Percentiles rank a stretch among this genome's conserved stretches.
Evolutionary conservation across 2,329 filamentous ascomycete genomes (phyloP).

Genomic region (Colletotrichum incanum): DNA sequence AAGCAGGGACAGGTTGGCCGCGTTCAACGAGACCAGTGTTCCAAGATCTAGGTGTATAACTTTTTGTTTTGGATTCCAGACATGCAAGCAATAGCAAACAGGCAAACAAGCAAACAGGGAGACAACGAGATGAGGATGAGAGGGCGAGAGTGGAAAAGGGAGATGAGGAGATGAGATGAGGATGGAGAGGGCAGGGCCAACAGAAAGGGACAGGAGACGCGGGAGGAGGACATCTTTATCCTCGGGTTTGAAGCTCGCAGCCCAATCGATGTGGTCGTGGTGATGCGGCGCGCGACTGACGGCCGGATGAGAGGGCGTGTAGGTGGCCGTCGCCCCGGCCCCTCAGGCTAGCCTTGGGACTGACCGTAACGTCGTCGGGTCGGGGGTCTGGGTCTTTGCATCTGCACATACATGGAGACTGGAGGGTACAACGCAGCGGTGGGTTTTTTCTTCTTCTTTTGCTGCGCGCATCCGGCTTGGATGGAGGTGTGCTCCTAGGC

Average conservation of each 20-base stretch:
- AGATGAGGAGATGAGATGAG: slow-evolving; percentile 23
- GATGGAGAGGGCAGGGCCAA: slow-evolving; percentile 41
- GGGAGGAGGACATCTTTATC: slow-evolving; percentile 44
- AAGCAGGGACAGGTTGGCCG: slow-evolving; percentile 45
- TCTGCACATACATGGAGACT: not conserved
- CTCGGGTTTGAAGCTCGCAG: slow-evolving; percentile 35
- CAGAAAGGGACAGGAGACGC: slow-evolving; percentile 30
- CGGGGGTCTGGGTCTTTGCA: slow-evolving; percentile 13
- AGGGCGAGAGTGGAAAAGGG: slow-evolving; percentile 10
- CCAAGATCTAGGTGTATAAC: slow-evolving; percentile 46
- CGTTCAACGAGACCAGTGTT: slow-evolving; percentile 46
- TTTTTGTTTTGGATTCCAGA: slow-evolving; percentile 35
- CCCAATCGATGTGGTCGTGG: slow-evolving; percentile 43
- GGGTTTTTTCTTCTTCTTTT: slow-evolving; percentile 20
- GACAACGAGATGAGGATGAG: slow-evolving; percentile 24
- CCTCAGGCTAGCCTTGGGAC: slow-evolving; percentile 22
- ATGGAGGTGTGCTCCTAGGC: slow-evolving; percentile 14
- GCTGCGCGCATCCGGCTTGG: slow-evolving; percentile 33
- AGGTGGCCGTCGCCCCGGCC: slow-evolving; percentile 11
- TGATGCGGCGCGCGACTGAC: slow-evolving; percentile 44
- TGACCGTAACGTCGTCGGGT: slow-evolving; percentile 30
- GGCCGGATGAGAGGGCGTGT: slow-evolving; percentile 15
- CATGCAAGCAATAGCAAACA: slow-evolving; percentile 31
- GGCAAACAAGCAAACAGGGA: slow-evolving; percentile 16
- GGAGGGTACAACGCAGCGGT: slow-evolving; percentile 36